Evolutionary conservation across 192 early-diverging fungal genomes (phyloP).

Genomic region (Chytriomyces sp.): DNA sequence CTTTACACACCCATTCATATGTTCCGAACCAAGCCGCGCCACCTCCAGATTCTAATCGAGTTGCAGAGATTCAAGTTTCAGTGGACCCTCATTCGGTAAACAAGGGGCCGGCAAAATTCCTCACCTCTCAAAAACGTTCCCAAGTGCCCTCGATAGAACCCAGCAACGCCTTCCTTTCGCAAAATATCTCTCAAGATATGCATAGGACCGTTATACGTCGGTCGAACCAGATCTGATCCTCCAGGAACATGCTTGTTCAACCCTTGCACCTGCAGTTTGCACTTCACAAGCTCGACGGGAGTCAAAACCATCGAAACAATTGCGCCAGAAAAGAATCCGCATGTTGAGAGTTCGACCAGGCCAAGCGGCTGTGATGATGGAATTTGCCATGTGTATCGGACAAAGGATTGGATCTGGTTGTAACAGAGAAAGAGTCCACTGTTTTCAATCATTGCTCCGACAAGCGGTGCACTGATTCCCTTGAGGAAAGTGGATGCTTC

Average conservation of each 20-base stretch:
- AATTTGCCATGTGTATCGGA: constrained; percentile 48
- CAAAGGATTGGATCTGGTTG: constrained; percentile 76
- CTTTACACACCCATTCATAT: constrained; percentile 78
- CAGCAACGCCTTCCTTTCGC: constrained; percentile 61
- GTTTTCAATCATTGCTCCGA: constrained; percentile 96
- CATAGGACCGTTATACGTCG: constrained; percentile 56
- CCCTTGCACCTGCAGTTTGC: constrained; percentile 92
- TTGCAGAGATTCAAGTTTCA: not conserved
- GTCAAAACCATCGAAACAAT: constrained; percentile 88
- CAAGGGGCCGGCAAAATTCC: not conserved
- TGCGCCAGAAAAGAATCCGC: constrained; percentile 85
- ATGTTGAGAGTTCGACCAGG: constrained; percentile 70
- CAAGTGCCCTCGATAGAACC: constrained; percentile 80
- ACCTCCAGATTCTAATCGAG: constrained; percentile 73
- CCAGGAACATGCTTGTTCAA: constrained; percentile 40
- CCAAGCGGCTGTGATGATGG: constrained; percentile 50
- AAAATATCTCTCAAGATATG: constrained; percentile 61
- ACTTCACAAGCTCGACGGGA: constrained; percentile 95
- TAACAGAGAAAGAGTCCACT: constrained; percentile 88
- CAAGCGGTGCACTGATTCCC: constrained; percentile 88
- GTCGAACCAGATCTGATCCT: not conserved
- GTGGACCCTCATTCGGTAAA: not conserved
- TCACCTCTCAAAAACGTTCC: constrained; percentile 76
- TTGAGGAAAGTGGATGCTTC: constrained; percentile 31
- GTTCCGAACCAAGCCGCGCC: constrained; percentile 96